Evolutionary conservation across 495 filamentous ascomycete genomes (phyloP).

Genomic region (Aspergillus funiculosus): DNA sequence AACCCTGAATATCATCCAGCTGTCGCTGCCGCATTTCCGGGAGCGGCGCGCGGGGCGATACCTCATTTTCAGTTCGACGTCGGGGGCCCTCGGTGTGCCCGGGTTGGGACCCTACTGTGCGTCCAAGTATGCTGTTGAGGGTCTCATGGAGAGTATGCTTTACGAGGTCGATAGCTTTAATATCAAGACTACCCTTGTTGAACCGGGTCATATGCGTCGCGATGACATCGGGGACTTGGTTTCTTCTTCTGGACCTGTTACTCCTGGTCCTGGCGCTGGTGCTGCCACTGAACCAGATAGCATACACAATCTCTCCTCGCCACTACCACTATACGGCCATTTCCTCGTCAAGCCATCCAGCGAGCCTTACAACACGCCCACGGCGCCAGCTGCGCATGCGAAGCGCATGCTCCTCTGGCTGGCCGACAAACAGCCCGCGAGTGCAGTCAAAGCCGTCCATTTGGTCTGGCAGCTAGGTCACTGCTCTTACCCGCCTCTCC

Average conservation of each 20-base stretch:
- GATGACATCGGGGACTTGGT: slow-evolving; percentile 52
- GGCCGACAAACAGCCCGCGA: slow-evolving; percentile 83
- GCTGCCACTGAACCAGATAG: slow-evolving; percentile 20
- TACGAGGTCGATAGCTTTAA: slow-evolving; percentile 91
- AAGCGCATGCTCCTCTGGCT: slow-evolving; percentile 95
- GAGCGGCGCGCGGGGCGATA: slow-evolving; percentile 68
- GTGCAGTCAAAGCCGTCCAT: slow-evolving; percentile 89
- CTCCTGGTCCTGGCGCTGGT: too few relatives aligned
- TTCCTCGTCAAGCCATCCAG: slow-evolving; percentile 84
- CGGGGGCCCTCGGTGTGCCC: slow-evolving; percentile 82
- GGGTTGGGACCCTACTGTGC: slow-evolving; percentile 92
- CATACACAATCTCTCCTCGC: slow-evolving; percentile 40
- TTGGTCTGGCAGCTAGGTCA: slow-evolving; percentile 94
- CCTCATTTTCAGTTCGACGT: slow-evolving; percentile 88
- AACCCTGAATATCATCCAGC: slow-evolving; percentile 85
- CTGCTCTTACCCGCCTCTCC: slow-evolving; percentile 80
- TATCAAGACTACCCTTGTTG: slow-evolving; percentile 86
- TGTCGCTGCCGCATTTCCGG: slow-evolving; percentile 85
- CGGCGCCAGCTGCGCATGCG: slow-evolving; percentile 79
- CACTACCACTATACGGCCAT: slow-evolving; percentile 76
- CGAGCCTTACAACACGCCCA: slow-evolving; percentile 69
- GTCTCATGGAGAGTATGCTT: slow-evolving; percentile 88
- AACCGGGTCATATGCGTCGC: slow-evolving; percentile 79
- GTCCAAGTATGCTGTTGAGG: slow-evolving; percentile 93
- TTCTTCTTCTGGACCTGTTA: too few relatives aligned